phyloP scores from a whole-genome alignment of 805 yeast genomes.

The Metschnikowia kunwiensis region DNA sequence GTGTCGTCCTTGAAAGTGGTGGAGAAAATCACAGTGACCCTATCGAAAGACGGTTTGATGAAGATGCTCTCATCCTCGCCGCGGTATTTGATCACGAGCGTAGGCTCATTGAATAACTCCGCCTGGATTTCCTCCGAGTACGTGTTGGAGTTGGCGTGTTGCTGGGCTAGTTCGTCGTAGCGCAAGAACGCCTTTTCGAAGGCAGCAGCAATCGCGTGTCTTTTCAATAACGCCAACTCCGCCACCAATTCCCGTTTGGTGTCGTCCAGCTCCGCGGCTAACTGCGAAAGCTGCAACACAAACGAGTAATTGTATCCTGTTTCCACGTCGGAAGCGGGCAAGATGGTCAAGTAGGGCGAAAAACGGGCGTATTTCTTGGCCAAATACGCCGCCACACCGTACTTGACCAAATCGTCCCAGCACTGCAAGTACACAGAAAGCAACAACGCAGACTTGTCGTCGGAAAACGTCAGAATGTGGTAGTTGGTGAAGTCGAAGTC shows the following conservation, averaged over 20 bases:
- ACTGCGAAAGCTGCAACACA: conserved; percentile 53
- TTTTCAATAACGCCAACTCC: conserved; percentile 71
- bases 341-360: conserved; percentile 33
- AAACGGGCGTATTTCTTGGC: conserved; percentile 45
- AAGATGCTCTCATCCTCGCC: conserved; percentile 84
- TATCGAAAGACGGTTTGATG: conserved; percentile 87
- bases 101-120: conserved; percentile 50
- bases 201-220: conserved; percentile 89
- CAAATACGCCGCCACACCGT: conserved; percentile 60
- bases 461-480: conserved; percentile 82
- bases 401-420: conserved; percentile 66
- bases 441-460: conserved; percentile 59
- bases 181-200: conserved; percentile 81
- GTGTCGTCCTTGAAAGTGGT: conserved; percentile 96
- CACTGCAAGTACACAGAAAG: conserved; percentile 73
- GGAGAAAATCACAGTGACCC: conserved; percentile 94
- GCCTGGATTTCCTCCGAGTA: conserved; percentile 44
- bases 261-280: conserved; percentile 41
- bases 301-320: conserved; percentile 80
- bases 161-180: conserved; percentile 64
- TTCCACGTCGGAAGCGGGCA: conserved; percentile 48
- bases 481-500: conserved; percentile 96
- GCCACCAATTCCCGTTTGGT: conserved; percentile 51
- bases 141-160: conserved; percentile 41
- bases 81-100: conserved; percentile 75